Evolutionary conservation across 1,284 basidiomycete genomes (phyloP).

Genomic region (Tylopilus sp.): DNA sequence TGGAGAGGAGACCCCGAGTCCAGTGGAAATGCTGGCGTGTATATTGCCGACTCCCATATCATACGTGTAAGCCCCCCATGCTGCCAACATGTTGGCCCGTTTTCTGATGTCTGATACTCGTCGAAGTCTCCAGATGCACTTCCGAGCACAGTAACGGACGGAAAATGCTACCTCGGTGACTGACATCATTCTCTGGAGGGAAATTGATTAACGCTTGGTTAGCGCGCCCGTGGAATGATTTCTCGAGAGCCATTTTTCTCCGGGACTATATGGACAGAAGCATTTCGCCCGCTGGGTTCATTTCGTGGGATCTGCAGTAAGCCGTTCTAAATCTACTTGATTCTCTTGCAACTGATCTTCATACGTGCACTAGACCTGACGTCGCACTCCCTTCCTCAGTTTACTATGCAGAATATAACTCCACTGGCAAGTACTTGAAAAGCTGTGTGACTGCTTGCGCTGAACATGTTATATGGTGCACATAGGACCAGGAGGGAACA

Average conservation of each 20-base stretch:
- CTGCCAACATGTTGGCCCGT: constrained; percentile 52
- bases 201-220: constrained; percentile 1
- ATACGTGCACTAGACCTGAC: constrained; percentile 39
- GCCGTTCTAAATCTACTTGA: neutral
- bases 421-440: constrained; percentile 51
- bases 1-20: constrained; percentile 61
- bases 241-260: constrained; percentile 66
- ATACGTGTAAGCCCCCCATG: constrained; percentile 56
- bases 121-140: constrained; percentile 71
- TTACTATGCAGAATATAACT: constrained; percentile 70
- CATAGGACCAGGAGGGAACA: constrained; percentile 67
- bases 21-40: constrained; percentile 61
- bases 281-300: constrained; percentile 63
- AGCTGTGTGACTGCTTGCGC: neutral
- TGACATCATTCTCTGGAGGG: neutral
- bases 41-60: constrained; percentile 67
- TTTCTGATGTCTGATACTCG: constrained; percentile 42
- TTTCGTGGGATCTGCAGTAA: constrained; percentile 45
- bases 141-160: constrained; percentile 55
- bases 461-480: constrained; percentile 15
- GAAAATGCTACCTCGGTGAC: constrained; percentile 63
- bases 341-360: neutral
- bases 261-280: constrained; percentile 70
- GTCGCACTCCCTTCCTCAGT: constrained; percentile 63
- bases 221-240: constrained; percentile 74